Base-by-base conservation (phyloP, 352 stramenopile species). In the Phytophthora idaei region DNA sequence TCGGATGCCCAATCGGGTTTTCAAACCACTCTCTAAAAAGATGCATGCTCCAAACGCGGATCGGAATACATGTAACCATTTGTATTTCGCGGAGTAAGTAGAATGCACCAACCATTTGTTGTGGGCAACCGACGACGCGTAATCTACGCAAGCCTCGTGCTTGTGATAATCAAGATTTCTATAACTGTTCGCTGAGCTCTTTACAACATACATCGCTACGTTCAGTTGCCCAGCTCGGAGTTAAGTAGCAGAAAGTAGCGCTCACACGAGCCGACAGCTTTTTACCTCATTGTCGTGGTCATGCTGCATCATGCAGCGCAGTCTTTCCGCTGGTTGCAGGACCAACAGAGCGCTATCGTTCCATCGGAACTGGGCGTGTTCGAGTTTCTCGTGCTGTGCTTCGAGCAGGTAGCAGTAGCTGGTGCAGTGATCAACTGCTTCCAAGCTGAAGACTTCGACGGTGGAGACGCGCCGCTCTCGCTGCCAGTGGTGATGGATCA, bases 341-440 rank as follows among this genome's bases (percentile, higher is more conserved):
- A 53, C 28, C 69, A 76, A 61, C 54, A 64, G 11, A 61, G 31
- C 29, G 44, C 17, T n/a, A 41, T 71, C 36, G 69, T 67, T 5
- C 58, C 62, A 17, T 70, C 69, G 44, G 70, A 77, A 37, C 47
- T 77, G 50, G 70, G 70, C 28, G 8, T 50, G 37, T 74, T 77
- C 46, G 66, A 77, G 42, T 77, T 77, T 48, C 65, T 74, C 15
- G 70, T 77, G 42, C 53, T 77, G 27, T 74, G 64, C 32, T 74
- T 77, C 44, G 65, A 77, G 61, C 70, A 77, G 46, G 64, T 77
- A 27, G 50, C 58, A 9, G 66, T 77, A 45, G 70, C 65, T 32
- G 70, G 70, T n/a, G 70, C 70, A 3, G 70, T 68, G 56, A 54
- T 77, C 34, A 77, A 77, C 36, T 77, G 70, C 61, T 77, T 74